Percentiles rank a stretch among this genome's conserved stretches.
Evolutionary conservation across 495 filamentous ascomycete species (phyloP).

Genomic region (Penicillium salamii): DNA sequence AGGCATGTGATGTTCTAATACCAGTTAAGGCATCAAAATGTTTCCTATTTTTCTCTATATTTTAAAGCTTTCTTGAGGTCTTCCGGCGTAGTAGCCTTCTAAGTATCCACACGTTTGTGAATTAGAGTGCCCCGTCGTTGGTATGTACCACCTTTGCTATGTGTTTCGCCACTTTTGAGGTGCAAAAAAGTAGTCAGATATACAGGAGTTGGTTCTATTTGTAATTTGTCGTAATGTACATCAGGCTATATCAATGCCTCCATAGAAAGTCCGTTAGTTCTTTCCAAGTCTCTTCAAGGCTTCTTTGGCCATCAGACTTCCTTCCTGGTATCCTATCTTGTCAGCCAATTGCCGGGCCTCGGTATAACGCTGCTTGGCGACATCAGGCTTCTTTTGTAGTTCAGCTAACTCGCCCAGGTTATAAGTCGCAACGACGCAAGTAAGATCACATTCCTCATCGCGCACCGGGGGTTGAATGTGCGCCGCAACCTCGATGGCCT

Average conservation of each 20-base stretch:
- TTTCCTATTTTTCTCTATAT: constrained; percentile 29
- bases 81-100: background rate
- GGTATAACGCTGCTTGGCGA: constrained; percentile 53
- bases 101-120: background rate
- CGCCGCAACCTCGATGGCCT: constrained; percentile 61
- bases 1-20: constrained; percentile 45
- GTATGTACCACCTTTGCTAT: background rate
- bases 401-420: constrained; percentile 83
- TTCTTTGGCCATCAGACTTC: constrained; percentile 53
- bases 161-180: background rate
- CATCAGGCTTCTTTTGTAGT: constrained; percentile 59
- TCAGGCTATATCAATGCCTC: background rate
- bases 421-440: constrained; percentile 77
- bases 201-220: constrained; percentile 9
- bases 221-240: constrained; percentile 21
- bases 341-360: constrained; percentile 64
- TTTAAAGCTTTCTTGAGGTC: constrained; percentile 1
- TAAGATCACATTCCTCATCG: constrained; percentile 79
- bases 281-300: constrained; percentile 43
- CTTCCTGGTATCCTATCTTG: constrained; percentile 62
- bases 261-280: constrained; percentile 13
- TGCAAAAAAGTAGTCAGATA: background rate
- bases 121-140: background rate
- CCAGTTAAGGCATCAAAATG: constrained; percentile 42
- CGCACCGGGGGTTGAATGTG: constrained; percentile 57